Evolutionary conservation across 139 green algal species (phyloP).

Genomic region (Axilococcus clingmanii): DNA sequence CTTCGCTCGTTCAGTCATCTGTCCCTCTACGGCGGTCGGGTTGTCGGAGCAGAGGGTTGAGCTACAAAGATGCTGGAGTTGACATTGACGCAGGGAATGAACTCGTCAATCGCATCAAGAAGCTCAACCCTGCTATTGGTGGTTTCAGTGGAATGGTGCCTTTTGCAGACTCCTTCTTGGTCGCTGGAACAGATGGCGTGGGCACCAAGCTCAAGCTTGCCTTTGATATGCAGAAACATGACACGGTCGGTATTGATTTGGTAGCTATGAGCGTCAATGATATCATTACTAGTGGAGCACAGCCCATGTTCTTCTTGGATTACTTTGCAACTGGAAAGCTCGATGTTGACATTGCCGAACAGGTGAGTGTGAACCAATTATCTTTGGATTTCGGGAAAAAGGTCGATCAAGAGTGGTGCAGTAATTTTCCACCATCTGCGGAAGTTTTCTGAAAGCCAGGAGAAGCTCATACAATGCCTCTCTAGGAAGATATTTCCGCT

Average conservation of each 20-base stretch:
- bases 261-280: slow-evolving; percentile 97
- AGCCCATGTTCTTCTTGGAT: slow-evolving; percentile 97
- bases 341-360: slow-evolving; percentile 88
- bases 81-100: slow-evolving; percentile 97
- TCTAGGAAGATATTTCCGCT: slow-evolving; percentile 19
- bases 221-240: slow-evolving; percentile 91
- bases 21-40: too few species aligned
- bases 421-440: too few species aligned
- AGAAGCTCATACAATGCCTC: not conserved
- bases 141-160: slow-evolving; percentile 93
- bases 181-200: slow-evolving; percentile 94
- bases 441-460: too few species aligned
- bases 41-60: slow-evolving; percentile 33
- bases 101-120: slow-evolving; percentile 86
- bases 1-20: too few species aligned
- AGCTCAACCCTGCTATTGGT: slow-evolving; percentile 86
- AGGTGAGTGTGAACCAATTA: slow-evolving; percentile 27
- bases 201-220: slow-evolving; percentile 98
- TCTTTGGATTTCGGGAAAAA: slow-evolving; percentile 17
- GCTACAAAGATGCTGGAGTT: slow-evolving; percentile 86
- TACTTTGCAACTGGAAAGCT: slow-evolving; percentile 91
- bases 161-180: slow-evolving; percentile 91
- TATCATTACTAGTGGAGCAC: slow-evolving; percentile 87
- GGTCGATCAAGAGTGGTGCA: too few species aligned
- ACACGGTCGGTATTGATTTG: slow-evolving; percentile 97